phyloP scores from a whole-genome alignment of 768 basidiomycete species.

The Erythrobasidium yunnanense region DNA sequence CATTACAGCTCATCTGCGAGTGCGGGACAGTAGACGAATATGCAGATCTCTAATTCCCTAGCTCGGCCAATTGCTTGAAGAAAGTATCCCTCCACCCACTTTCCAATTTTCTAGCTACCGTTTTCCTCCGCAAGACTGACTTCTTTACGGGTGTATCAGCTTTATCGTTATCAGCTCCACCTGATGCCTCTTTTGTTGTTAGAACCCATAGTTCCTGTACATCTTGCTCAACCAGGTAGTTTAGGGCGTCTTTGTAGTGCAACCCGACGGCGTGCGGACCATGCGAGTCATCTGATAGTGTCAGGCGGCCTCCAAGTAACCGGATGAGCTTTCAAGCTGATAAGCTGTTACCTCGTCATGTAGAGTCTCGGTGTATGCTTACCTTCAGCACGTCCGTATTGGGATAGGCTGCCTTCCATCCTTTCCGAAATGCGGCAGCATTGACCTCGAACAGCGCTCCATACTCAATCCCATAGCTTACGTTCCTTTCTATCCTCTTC shows the following conservation, averaged over 20 bases:
- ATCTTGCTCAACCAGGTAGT: conserved; percentile 56
- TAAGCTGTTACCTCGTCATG: no score
- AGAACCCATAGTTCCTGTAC: conserved; percentile 48
- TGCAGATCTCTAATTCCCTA: conserved; percentile 3
- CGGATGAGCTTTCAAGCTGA: conserved; percentile 77
- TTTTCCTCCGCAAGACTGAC: neutral
- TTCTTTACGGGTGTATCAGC: neutral
- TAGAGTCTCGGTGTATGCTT: no score
- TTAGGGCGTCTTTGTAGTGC: conserved; percentile 59
- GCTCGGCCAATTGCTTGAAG: neutral
- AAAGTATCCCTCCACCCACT: neutral
- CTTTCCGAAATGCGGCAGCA: conserved; percentile 81
- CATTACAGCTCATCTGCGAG: conserved; percentile 40
- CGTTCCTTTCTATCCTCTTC: conserved; percentile 61
- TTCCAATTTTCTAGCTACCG: neutral
- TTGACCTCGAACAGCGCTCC: conserved; percentile 90
- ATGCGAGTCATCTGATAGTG: conserved; percentile 92
- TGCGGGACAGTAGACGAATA: conserved; percentile 41
- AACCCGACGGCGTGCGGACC: conserved; percentile 76
- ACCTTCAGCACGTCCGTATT: conserved; percentile 65
- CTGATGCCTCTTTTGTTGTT: neutral
- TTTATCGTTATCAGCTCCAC: neutral
- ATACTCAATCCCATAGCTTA: conserved; percentile 60
- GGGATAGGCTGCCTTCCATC: conserved; percentile 77
- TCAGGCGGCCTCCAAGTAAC: conserved; percentile 59